A percentile compares a stretch with the other conserved stretches of the same genome.
phyloP scores from a whole-genome alignment of 805 yeast species.

The Hanseniaspora occidentalis region DNA sequence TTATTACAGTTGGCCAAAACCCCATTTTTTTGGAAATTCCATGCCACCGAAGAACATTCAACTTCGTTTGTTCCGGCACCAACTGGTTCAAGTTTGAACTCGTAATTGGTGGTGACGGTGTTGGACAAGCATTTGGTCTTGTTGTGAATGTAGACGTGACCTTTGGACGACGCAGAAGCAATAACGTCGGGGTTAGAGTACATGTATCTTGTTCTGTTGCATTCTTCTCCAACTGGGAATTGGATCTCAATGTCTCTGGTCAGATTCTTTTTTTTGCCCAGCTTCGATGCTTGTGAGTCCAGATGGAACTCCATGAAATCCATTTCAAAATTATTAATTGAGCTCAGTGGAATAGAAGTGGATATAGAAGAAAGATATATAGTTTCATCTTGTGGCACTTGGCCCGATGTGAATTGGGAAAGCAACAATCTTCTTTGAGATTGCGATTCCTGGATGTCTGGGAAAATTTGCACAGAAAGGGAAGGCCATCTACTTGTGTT shows the following conservation, averaged over 20 bases:
- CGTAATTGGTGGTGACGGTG: slow-evolving; percentile 7
- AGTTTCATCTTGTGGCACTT: slow-evolving; percentile 24
- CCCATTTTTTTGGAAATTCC: slow-evolving; percentile 61
- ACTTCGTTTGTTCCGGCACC: slow-evolving; percentile 14
- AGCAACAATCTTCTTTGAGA: slow-evolving; percentile 20
- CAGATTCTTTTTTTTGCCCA: slow-evolving; percentile 14
- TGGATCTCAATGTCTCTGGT: slow-evolving; percentile 16
- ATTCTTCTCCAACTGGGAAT: slow-evolving; percentile 43
- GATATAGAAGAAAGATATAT: slow-evolving; percentile 19
- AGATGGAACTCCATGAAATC: slow-evolving; percentile 27
- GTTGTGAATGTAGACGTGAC: slow-evolving; percentile 58
- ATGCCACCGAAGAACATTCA: slow-evolving; percentile 55
- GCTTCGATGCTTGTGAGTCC: slow-evolving; percentile 14
- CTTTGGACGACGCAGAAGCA: slow-evolving; percentile 56
- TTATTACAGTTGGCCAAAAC: slow-evolving; percentile 45
- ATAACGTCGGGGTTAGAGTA: slow-evolving; percentile 82
- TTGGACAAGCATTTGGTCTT: slow-evolving; percentile 62
- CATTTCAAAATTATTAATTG: slow-evolving; percentile 25
- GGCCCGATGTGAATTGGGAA: slow-evolving; percentile 24
- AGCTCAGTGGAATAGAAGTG: slow-evolving; percentile 21
- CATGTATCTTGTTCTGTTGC: slow-evolving; percentile 59
- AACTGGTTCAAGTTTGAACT: slow-evolving; percentile 13
- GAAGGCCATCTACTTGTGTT: slow-evolving; percentile 60
- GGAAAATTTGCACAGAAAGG: slow-evolving; percentile 56
- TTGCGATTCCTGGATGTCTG: slow-evolving; percentile 25